Evolutionary conservation across 306 rosid species (phyloP), one percentile per base, ranked within the genome.

Genomic region (Vigna radiata): DNA sequence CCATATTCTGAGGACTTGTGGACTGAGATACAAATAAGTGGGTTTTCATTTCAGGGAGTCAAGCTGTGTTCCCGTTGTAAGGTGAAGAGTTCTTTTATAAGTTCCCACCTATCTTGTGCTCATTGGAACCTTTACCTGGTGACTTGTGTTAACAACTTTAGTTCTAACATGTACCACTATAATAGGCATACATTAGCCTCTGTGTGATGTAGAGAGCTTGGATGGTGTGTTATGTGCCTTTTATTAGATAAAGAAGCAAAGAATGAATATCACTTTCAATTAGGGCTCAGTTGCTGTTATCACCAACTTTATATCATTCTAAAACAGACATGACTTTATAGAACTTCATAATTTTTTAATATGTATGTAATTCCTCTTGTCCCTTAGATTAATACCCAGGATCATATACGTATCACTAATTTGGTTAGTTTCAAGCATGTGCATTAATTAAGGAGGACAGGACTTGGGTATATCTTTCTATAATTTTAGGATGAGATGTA

Each of bases 1-100:
- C 91, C 98, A 64, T 89, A 73, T 87, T 81, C 97, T 21, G 98
- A 94, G 83, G 98, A 94, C 85, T 27, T 92, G 10, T 94, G 97
- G 97, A 86, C 85, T 16, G 92, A 92, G 68, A 87, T 94, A 79
- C 77, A 56, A 80, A 94, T 94, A 77, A 50, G 78, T 81, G 82
- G 79, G 50, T 82, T 84, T 80, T 78, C 72, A 54, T 94, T 94
- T 89, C 85, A 73, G 61, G 97, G 97, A 17, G 96, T 89, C 82
- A 94, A 89, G 82, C 78, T 94, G 36, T 90, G 96, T 77, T 59
- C 83, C 77, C 97, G 97, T 69, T 94, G 98, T 79, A 92, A 94
- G 98, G 98, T 94, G 68, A 77, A 70, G 68, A 64, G 56, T 72
- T 58, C 36, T 59, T 71, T 37, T 46, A 6, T 67, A 62, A 13